A percentile compares a stretch with the other conserved stretches of the same genome.
Conservation (phyloP, 495 filamentous ascomycete species). For the Clohesyomyces aquaticus region DNA sequence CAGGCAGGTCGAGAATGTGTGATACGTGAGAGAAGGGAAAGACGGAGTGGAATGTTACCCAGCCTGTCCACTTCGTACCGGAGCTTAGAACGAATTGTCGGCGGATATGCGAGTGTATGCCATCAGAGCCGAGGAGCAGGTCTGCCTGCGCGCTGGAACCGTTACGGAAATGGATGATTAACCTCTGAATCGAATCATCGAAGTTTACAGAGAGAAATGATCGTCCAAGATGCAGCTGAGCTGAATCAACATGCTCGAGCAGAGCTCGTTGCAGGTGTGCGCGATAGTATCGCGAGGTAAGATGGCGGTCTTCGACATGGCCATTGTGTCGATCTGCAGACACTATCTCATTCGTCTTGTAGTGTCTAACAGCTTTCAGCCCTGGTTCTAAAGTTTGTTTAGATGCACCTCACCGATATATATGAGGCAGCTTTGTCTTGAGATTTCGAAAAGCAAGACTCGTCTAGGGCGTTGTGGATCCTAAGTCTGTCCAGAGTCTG, state of each 20-base stretch:
- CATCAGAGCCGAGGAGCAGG: conserved; percentile 47
- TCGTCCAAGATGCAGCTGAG: conserved; percentile 41
- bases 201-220: conserved; percentile 31
- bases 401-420: conserved; percentile 45
- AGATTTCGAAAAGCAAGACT: conserved; percentile 4
- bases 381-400: background rate
- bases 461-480: conserved; percentile 44
- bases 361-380: conserved; percentile 38
- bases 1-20: conserved; percentile 45
- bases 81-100: conserved; percentile 52
- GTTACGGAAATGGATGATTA: conserved; percentile 42
- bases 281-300: conserved; percentile 54
- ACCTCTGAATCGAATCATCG: conserved; percentile 15
- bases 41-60: conserved; percentile 53
- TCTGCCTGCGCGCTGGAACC: conserved; percentile 41
- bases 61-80: conserved; percentile 51
- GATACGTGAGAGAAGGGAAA: conserved; percentile 49
- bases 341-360: conserved; percentile 55
- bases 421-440: conserved; percentile 40
- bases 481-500: conserved; percentile 57
- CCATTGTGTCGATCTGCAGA: conserved; percentile 48
- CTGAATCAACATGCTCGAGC: conserved; percentile 45
- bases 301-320: conserved; percentile 50
- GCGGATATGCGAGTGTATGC: conserved; percentile 41
- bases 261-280: conserved; percentile 55